Evolutionary conservation across 768 basidiomycete species (phyloP).

Genomic region (Panellus pusillus): DNA sequence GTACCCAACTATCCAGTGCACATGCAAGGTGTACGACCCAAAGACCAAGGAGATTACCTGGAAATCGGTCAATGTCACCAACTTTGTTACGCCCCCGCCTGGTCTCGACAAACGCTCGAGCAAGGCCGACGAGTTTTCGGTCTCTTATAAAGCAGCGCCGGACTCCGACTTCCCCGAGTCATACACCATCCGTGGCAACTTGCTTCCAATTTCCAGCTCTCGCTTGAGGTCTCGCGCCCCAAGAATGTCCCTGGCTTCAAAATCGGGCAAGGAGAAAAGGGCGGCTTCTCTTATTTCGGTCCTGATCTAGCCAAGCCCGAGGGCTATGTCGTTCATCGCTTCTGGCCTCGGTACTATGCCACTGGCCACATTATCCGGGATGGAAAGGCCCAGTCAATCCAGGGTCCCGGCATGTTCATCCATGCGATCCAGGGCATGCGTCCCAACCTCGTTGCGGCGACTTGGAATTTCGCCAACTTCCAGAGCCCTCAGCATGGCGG

Average conservation of each 20-base stretch:
- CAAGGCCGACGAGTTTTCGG: conserved; percentile 83
- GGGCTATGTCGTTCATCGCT: conserved; percentile 86
- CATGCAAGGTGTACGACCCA: conserved; percentile 84
- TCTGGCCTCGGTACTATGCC: conserved; percentile 75
- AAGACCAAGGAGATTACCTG: conserved; percentile 71
- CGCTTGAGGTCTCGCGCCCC: conserved; percentile 70
- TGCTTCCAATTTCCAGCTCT: conserved; percentile 76
- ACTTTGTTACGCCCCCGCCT: conserved; percentile 75
- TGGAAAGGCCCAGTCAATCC: conserved; percentile 55
- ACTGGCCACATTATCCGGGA: conserved; percentile 68
- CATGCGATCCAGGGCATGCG: conserved; percentile 99
- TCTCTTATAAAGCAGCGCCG: conserved; percentile 60
- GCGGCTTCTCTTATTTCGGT: conserved; percentile 90
- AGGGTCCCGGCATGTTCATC: conserved; percentile 82
- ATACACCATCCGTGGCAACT: conserved; percentile 81
- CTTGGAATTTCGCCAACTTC: conserved; percentile 97
- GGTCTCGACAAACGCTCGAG: conserved; percentile 81
- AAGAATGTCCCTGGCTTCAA: conserved; percentile 84
- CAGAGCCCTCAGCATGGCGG: conserved; percentile 71
- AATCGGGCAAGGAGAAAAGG: conserved; percentile 82
- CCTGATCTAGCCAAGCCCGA: conserved; percentile 65
- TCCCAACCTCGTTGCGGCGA: conserved; percentile 86
- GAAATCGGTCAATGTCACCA: conserved; percentile 84
- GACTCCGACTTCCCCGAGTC: conserved; percentile 66
- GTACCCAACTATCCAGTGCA: conserved; percentile 94